Conservation (phyloP, 179 eudicot species). For the Monotropa hypopitys region DNA sequence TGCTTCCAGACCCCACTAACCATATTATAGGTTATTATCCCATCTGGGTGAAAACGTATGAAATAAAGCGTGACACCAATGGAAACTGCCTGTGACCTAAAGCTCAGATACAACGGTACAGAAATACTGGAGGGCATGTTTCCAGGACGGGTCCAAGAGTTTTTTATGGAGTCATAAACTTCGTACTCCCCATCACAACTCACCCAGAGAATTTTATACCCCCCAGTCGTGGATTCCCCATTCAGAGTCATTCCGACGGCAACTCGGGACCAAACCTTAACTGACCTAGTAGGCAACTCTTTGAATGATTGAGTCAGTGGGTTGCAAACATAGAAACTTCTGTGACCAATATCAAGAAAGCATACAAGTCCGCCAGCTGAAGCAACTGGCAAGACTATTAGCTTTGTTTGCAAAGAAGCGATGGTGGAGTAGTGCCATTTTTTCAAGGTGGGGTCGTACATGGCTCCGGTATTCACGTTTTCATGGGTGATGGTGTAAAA, state of each 20-base stretch:
- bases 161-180: slow-evolving; percentile 45
- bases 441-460: slow-evolving; percentile 55
- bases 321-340: slow-evolving; percentile 59
- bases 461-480: slow-evolving; percentile 48
- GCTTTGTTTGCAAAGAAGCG: slow-evolving; percentile 50
- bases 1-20: slow-evolving; percentile 51
- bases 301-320: slow-evolving; percentile 59
- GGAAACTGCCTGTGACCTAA: slow-evolving; percentile 52
- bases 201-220: slow-evolving; percentile 77
- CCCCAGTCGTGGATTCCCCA: slow-evolving; percentile 25
- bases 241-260: slow-evolving; percentile 63
- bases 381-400: slow-evolving; percentile 64
- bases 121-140: slow-evolving; percentile 38
- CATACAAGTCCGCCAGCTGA: slow-evolving; percentile 85
- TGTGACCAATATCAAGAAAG: slow-evolving; percentile 58
- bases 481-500: slow-evolving; percentile 66
- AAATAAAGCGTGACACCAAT: slow-evolving; percentile 41
- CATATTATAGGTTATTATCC: slow-evolving; percentile 54
- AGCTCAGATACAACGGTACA: slow-evolving; percentile 53
- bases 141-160: slow-evolving; percentile 49
- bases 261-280: slow-evolving; percentile 60
- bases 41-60: slow-evolving; percentile 62
- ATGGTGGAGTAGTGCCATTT: slow-evolving; percentile 73
- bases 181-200: slow-evolving; percentile 62
- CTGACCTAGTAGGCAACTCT: slow-evolving; percentile 60